Base-by-base conservation (phyloP, 2,329 filamentous ascomycete genomes). In the Didymosphaeria variabile region DNA sequence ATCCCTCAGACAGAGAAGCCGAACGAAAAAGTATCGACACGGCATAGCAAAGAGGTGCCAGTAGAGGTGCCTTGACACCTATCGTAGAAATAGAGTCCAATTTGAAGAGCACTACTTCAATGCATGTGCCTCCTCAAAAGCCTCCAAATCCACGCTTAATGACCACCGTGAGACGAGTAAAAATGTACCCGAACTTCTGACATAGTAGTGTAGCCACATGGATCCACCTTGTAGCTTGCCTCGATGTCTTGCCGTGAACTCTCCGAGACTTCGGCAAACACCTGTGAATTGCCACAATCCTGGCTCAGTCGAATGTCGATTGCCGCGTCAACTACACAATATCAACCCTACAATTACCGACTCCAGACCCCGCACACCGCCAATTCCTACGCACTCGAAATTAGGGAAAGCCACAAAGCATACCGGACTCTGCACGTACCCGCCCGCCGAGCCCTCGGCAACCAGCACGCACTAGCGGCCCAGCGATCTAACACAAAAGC, bases 401-500 rank as follows among this genome's bases (percentile, higher is more conserved):
- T 7, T 40, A 56, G n/a, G 26, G 19, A 56, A 56, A n/a, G n/a
- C n/a, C n/a, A n/a, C n/a, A n/a, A n/a, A 47, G 21, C 54, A 47
- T 38, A 19, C 42, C 54, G 12, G 40, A 19, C 21, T 19, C 44
- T 47, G 31, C 44, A 19, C 38, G 38, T 32, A 38, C 38, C 54
- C 38, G 36, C 26, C 29, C 42, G 46, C 55, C 46, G 56, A 58
- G 47, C 26, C 47, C 26, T 44, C 47, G 49, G 29, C 26, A 45
- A 29, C n/a, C 13, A 53, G 13, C 26, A 31, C 8, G 13, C 45
- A 23, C 32, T 32, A 40, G 29, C 26, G 3, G 12, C 31, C 31
- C 29, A 47, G 21, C 40, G 17, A 34, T 32, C 53, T 57, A 61
- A 50, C 54, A 60, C 60, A 12, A 9, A 51, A 64, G 50, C 9